These are phyloP conservation scores for Arthromyces matolae DNA, from an alignment of 768 basidiomycete species.

Conservation along the genomic window DNA sequence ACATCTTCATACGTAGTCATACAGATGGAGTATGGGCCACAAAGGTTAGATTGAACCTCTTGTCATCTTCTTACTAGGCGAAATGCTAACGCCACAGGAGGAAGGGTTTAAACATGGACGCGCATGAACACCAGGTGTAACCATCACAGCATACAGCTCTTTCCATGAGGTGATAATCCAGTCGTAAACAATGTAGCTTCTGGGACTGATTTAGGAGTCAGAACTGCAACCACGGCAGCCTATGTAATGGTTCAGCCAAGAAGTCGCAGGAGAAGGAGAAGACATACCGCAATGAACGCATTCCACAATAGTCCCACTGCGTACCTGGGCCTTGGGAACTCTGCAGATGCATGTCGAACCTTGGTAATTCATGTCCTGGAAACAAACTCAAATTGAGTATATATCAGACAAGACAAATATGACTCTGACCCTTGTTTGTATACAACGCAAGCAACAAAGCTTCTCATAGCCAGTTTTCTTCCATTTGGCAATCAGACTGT, in stretches of 20 bases:
- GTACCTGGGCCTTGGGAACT: conserved; percentile 92
- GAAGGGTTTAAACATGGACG: background rate
- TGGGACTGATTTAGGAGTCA: conserved; percentile 51
- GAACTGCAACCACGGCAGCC: conserved; percentile 92
- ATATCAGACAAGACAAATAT: conserved; percentile 1
- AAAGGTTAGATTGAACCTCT: background rate
- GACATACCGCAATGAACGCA: conserved; percentile 94
- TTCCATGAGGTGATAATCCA: background rate
- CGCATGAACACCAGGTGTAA: background rate
- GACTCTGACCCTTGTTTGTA: conserved; percentile 76
- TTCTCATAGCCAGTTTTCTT: conserved; percentile 99
- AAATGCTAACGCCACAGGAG: background rate
- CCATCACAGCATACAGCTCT: background rate
- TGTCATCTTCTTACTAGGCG: background rate
- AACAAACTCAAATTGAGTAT: conserved; percentile 1
- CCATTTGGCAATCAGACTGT: conserved; percentile 96
- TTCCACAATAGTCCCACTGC: conserved; percentile 87
- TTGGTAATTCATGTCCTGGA: conserved; percentile 97
- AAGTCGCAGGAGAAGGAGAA: conserved; percentile 3
- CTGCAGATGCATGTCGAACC: conserved; percentile 98
- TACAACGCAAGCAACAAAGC: conserved; percentile 93
- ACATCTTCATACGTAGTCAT: conserved; percentile 1
- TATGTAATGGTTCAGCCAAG: conserved; percentile 26
- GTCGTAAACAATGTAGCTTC: background rate
- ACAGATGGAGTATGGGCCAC: background rate